Base-by-base conservation (phyloP, 2,329 filamentous ascomycete genomes). In the Fusarium caatingaense region DNA sequence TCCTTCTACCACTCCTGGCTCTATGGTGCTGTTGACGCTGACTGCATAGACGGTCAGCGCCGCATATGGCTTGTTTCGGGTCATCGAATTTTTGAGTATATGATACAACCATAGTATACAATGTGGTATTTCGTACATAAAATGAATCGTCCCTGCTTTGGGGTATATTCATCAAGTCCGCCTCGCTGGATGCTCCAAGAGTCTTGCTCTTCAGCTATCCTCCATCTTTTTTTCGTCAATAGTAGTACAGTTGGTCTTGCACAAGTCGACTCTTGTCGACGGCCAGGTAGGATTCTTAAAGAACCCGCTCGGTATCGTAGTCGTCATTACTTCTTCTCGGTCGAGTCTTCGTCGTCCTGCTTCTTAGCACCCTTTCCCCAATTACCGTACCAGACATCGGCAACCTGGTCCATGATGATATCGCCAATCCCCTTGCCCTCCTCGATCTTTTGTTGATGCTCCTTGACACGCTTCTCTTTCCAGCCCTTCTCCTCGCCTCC, bases 351-450 rank as follows among this genome's bases (percentile, higher is more conserved):
- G 55, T 74, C 71, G n/a, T 72, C 68, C 60, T 74, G 74, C 50
- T 77, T 78, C 64, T 76, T 75, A 20, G 60, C 53, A 7, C 72
- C 70, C 56, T 65, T 78, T 68, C 73, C 76, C 77, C 72, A 80
- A 55, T 79, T 80, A 8, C 80, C 80, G 41, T 75, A 79, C 69
- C 78, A 87, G 15, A 87, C 87, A 67, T 89, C 87, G n/a, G 78
- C 78, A 57, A 89, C 80, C 77, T 89, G 87, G 11, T 87, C 85
- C 65, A 84, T 78, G 56, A 89, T 89, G 60, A 89, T 80, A 37
- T 84, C 86, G 65, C 83, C 84, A 74, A 87, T 83, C 5, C 87
- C 86, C 72, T 84, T 86, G 7, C 87, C 87, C 65, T 87, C 84
- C 54, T 85, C 82, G 41, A 89, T 76, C 60, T 85, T 86, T 77